phyloP scores from a whole-genome alignment of 192 early-diverging fungal genomes.

The Glomus cerebriforme region DNA sequence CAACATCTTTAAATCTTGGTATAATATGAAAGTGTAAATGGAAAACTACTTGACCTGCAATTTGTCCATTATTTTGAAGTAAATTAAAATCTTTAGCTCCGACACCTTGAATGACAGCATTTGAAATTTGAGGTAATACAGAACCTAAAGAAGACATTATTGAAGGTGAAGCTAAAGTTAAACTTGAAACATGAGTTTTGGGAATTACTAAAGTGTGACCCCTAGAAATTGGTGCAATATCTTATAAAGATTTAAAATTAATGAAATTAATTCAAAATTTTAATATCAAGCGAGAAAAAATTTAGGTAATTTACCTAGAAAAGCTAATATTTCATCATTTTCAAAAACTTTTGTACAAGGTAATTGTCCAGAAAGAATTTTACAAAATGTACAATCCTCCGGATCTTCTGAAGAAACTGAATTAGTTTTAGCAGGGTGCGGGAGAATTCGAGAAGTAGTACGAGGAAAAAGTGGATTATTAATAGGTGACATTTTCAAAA shows the following conservation, averaged over 20 bases:
- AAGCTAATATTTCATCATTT: conserved; percentile 4
- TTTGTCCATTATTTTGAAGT: neutral
- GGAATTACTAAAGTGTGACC: neutral
- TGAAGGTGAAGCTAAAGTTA: conserved; percentile 4
- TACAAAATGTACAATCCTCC: conserved; percentile 5
- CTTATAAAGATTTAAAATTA: neutral
- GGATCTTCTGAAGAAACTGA: neutral
- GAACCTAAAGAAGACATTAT: neutral
- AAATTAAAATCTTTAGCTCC: neutral
- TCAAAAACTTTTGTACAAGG: conserved; percentile 1
- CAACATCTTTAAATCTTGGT: neutral
- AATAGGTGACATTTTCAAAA: neutral
- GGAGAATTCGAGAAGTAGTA: neutral
- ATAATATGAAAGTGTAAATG: conserved; percentile 15
- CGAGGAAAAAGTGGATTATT: neutral
- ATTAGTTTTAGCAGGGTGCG: neutral
- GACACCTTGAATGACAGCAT: neutral
- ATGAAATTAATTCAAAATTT: neutral
- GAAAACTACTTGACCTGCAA: conserved; percentile 8
- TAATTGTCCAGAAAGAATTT: neutral
- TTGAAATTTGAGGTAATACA: neutral
- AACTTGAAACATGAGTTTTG: neutral
- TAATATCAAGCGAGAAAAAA: neutral
- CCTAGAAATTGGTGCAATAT: neutral
- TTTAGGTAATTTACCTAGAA: neutral